These are phyloP conservation scores for Phytophthora capsici DNA, from an alignment of 352 stramenopile genomes.

Conservation along the genomic window DNA sequence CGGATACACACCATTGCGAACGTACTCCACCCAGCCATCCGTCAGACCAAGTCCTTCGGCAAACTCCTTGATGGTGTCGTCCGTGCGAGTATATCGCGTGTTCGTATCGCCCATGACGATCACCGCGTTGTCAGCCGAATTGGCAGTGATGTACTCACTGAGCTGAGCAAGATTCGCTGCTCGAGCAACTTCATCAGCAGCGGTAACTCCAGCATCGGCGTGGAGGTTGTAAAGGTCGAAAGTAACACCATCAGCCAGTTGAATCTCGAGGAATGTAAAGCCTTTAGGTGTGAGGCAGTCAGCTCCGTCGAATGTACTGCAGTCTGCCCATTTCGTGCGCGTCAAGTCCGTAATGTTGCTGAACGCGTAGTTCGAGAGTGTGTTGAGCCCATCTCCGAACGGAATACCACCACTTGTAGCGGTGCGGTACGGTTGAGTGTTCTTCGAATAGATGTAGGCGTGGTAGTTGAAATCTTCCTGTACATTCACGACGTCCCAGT, in stretches of 20 bases:
- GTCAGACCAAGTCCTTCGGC: conserved; percentile 35
- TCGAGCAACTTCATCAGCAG: conserved; percentile 41
- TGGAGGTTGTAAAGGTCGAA: conserved; percentile 64
- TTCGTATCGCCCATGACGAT: conserved; percentile 63
- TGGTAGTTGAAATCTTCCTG: conserved; percentile 59
- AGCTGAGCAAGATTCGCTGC: conserved; percentile 49
- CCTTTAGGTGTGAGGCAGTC: conserved; percentile 64
- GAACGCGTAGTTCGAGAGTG: conserved; percentile 52
- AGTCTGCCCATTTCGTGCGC: conserved; percentile 53
- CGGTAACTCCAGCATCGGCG: conserved; percentile 45
- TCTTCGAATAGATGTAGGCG: conserved; percentile 46
- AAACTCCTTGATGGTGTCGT: conserved; percentile 47
- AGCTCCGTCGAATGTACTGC: conserved; percentile 51
- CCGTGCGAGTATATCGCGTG: conserved; percentile 53
- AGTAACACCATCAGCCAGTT: conserved; percentile 50
- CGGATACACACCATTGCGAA: conserved; percentile 44
- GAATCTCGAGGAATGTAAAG: conserved; percentile 54
- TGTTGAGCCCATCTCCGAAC: conserved; percentile 55
- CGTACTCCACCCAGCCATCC: conserved; percentile 51
- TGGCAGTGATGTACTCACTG: conserved; percentile 44
- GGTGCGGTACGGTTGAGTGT: conserved; percentile 51
- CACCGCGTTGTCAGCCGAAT: conserved; percentile 54
- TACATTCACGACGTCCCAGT: conserved; percentile 43
- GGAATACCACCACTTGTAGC: conserved; percentile 46
- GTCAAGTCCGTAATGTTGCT: conserved; percentile 48